Percentiles rank a stretch among this genome's conserved stretches.
These are phyloP conservation scores for Colletotrichum siamense DNA, from an alignment of 2,329 filamentous ascomycete species.

Conservation along the genomic window DNA sequence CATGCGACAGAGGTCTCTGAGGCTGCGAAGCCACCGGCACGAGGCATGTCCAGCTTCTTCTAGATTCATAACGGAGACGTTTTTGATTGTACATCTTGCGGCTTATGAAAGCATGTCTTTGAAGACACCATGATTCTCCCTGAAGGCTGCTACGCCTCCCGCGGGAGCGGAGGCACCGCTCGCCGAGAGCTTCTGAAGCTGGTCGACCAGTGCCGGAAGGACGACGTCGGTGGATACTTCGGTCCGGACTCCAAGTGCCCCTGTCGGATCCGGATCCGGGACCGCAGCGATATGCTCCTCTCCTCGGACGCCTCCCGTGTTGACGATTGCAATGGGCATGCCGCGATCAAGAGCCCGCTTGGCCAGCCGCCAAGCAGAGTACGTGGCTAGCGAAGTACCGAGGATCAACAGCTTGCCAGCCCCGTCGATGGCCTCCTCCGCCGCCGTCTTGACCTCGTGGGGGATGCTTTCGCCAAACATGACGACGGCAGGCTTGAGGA, in stretches of 20 bases:
- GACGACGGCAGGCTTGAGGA: constrained; percentile 90
- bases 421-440: constrained; percentile 80
- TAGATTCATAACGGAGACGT: constrained; percentile 37
- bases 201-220: constrained; percentile 61
- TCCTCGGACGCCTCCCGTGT: constrained; percentile 82
- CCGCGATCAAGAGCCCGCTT: constrained; percentile 81
- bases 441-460: constrained; percentile 70
- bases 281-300: constrained; percentile 75
- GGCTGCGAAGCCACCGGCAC: constrained; percentile 22
- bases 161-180: neutral
- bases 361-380: constrained; percentile 90
- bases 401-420: constrained; percentile 79
- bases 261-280: constrained; percentile 56
- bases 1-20: constrained; percentile 18
- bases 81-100: constrained; percentile 20
- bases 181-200: constrained; percentile 42
- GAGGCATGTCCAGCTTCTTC: constrained; percentile 54
- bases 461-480: constrained; percentile 96
- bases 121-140: constrained; percentile 45
- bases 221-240: constrained; percentile 64
- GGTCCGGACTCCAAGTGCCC: constrained; percentile 59
- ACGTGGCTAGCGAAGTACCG: constrained; percentile 91
- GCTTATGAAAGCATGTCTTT: constrained; percentile 65
- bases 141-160: neutral
- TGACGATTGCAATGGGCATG: constrained; percentile 88